These are phyloP conservation scores for Tricholoma sp. DNA, from an alignment of 768 basidiomycete species.

Conservation along the genomic window DNA sequence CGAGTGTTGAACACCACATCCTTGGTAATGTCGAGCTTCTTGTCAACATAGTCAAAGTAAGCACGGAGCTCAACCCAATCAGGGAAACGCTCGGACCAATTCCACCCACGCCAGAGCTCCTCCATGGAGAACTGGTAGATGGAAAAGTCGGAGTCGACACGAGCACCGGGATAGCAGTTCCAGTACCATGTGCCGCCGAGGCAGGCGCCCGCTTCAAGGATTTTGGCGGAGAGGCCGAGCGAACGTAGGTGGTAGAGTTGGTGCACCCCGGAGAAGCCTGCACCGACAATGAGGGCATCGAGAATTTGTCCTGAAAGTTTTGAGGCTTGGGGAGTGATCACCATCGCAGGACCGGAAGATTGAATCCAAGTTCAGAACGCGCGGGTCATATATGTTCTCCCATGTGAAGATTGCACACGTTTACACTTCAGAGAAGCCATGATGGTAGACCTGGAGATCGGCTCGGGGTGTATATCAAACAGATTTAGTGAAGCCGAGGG, in stretches of 20 bases:
- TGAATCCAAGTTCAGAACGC: too few species aligned
- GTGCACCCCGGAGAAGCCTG: slow-evolving; percentile 19
- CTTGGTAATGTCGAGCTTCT: slow-evolving; percentile 20
- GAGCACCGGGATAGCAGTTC: slow-evolving; percentile 24
- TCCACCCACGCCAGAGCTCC: slow-evolving; percentile 24
- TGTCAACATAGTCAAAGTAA: slow-evolving; percentile 20
- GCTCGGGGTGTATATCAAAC: too few species aligned
- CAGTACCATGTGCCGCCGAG: slow-evolving; percentile 24
- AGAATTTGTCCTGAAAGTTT: too few species aligned
- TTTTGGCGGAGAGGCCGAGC: slow-evolving; percentile 15
- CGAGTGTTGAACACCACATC: slow-evolving; percentile 20
- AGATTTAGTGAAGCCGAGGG: too few species aligned
- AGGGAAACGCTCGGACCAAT: slow-evolving; percentile 13
- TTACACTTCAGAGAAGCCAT: too few species aligned
- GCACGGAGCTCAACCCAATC: slow-evolving; percentile 15
- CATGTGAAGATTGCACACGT: too few species aligned
- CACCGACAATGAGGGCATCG: too few species aligned
- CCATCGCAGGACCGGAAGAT: too few species aligned
- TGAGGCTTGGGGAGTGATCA: too few species aligned
- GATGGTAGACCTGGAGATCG: too few species aligned
- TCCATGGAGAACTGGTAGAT: slow-evolving; percentile 20
- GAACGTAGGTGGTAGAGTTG: slow-evolving; percentile 14
- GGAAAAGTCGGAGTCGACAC: slow-evolving; percentile 21
- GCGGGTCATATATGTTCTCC: too few species aligned
- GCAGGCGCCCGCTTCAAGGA: slow-evolving; percentile 16